phyloP scores from a whole-genome alignment of 352 stramenopile species.

The Phytophthora citrophthora region DNA sequence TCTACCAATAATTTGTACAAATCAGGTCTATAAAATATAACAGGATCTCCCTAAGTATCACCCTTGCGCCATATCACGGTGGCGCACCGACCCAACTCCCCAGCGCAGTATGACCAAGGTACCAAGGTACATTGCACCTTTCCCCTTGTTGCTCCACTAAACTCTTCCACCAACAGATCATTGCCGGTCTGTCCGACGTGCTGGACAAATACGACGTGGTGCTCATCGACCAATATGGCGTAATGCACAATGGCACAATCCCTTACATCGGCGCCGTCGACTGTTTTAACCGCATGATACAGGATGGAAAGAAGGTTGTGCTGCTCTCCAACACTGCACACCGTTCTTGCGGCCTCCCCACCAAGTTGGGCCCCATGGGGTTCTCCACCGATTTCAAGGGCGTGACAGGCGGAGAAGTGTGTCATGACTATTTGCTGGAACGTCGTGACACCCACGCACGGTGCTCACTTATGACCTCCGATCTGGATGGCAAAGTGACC shows the following conservation, averaged over 20 bases:
- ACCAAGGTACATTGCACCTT: not conserved
- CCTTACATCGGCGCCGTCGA: constrained; percentile 69
- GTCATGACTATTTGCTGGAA: constrained; percentile 46
- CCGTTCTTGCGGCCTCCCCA: constrained; percentile 51
- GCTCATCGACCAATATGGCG: constrained; percentile 92
- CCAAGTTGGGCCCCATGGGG: constrained; percentile 68
- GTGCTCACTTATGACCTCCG: constrained; percentile 53
- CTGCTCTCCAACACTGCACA: constrained; percentile 92
- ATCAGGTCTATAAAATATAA: too few relatives aligned
- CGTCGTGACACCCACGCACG: constrained; percentile 28
- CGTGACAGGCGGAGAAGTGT: constrained; percentile 65
- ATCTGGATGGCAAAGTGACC: constrained; percentile 38
- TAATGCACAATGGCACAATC: constrained; percentile 89
- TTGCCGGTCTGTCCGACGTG: constrained; percentile 46
- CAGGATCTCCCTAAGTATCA: too few relatives aligned
- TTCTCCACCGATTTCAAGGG: constrained; percentile 66
- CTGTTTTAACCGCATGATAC: constrained; percentile 64
- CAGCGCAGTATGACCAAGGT: constrained; percentile 17
- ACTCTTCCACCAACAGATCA: constrained; percentile 24
- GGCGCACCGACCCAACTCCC: not conserved
- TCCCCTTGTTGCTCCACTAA: not conserved
- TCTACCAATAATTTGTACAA: too few relatives aligned
- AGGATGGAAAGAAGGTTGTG: constrained; percentile 73
- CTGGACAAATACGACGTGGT: constrained; percentile 86
- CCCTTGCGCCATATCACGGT: too few relatives aligned